phyloP scores from a whole-genome alignment of 805 yeast genomes.

The Saccharomycopsis capsularis region DNA sequence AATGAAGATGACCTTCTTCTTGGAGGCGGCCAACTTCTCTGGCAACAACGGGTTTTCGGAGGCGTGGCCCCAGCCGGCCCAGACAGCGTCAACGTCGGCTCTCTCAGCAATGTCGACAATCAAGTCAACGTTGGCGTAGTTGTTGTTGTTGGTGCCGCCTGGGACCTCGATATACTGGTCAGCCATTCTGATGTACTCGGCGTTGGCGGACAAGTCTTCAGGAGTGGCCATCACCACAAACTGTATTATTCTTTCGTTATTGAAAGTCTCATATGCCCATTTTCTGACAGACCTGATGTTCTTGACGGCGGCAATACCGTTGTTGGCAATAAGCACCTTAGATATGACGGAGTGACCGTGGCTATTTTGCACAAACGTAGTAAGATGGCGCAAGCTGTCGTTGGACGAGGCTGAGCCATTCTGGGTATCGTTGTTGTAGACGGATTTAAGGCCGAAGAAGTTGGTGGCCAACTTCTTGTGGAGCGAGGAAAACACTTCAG shows the following conservation, averaged over 20 bases:
- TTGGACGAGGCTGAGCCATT: conserved; percentile 30
- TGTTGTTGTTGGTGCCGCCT: conserved; percentile 98
- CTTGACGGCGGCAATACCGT: conserved; percentile 99
- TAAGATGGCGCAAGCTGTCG: conserved; percentile 39
- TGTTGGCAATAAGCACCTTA: conserved; percentile 87
- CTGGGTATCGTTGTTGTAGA: conserved; percentile 48
- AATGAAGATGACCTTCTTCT: conserved; percentile 82
- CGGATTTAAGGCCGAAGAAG: conserved; percentile 81
- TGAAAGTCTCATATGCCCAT: conserved; percentile 99
- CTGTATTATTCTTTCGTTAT: conserved; percentile 86
- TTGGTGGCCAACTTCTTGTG: conserved; percentile 48
- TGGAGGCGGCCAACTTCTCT: conserved; percentile 88
- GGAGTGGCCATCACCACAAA: conserved; percentile 99
- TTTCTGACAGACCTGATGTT: conserved; percentile 95
- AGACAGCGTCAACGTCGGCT: conserved; percentile 93
- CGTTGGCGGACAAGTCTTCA: conserved; percentile 95
- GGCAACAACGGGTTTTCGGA: conserved; percentile 97
- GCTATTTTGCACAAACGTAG: conserved; percentile 43
- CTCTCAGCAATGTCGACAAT: conserved; percentile 97
- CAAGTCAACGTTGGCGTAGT: conserved; percentile 95
- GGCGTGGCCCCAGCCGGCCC: conserved; percentile 99
- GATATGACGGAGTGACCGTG: conserved; percentile 95
- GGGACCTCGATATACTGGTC: conserved; percentile 98
- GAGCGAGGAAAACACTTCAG: conserved; percentile 5
- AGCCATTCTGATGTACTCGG: conserved; percentile 98